A percentile compares a stretch with the other conserved stretches of the same genome.
These are phyloP conservation scores for Crithidia expoeki DNA, from an alignment of 208 protist genomes.

Conservation along the genomic window DNA sequence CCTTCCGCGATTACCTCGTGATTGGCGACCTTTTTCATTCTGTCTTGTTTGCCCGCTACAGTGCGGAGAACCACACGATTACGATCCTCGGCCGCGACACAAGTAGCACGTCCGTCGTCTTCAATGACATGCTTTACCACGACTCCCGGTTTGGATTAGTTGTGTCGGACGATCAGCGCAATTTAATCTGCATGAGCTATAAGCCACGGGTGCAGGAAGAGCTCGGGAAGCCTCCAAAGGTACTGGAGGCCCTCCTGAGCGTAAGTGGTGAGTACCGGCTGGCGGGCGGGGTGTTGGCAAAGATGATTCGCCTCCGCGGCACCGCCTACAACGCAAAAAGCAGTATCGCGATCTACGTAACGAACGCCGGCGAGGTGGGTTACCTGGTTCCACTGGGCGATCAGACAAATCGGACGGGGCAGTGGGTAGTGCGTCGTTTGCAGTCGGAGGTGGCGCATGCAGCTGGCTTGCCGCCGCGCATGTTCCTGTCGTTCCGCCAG, in stretches of 20 bases:
- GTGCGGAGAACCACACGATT: slow-evolving; percentile 75
- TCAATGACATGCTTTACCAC: slow-evolving; percentile 79
- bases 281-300: slow-evolving; percentile 60
- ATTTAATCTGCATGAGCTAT: slow-evolving; percentile 80
- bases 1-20: slow-evolving; percentile 79
- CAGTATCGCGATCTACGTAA: slow-evolving; percentile 66
- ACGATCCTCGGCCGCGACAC: slow-evolving; percentile 75
- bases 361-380: slow-evolving; percentile 85
- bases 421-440: slow-evolving; percentile 66
- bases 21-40: slow-evolving; percentile 82
- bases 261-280: slow-evolving; percentile 83
- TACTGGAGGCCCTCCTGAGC: slow-evolving; percentile 72
- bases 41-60: slow-evolving; percentile 75
- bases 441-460: slow-evolving; percentile 66
- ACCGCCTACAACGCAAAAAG: slow-evolving; percentile 27
- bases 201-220: slow-evolving; percentile 62
- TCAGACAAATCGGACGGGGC: slow-evolving; percentile 67
- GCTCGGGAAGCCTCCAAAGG: slow-evolving; percentile 26
- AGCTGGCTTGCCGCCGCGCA: slow-evolving; percentile 69
- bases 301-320: slow-evolving; percentile 67
- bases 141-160: slow-evolving; percentile 72
- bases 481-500: slow-evolving; percentile 79
- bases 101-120: slow-evolving; percentile 61
- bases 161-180: slow-evolving; percentile 71
- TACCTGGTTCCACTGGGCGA: slow-evolving; percentile 77